phyloP scores from a whole-genome alignment of 2,329 filamentous ascomycete species.

The Sarocladium strictum region DNA sequence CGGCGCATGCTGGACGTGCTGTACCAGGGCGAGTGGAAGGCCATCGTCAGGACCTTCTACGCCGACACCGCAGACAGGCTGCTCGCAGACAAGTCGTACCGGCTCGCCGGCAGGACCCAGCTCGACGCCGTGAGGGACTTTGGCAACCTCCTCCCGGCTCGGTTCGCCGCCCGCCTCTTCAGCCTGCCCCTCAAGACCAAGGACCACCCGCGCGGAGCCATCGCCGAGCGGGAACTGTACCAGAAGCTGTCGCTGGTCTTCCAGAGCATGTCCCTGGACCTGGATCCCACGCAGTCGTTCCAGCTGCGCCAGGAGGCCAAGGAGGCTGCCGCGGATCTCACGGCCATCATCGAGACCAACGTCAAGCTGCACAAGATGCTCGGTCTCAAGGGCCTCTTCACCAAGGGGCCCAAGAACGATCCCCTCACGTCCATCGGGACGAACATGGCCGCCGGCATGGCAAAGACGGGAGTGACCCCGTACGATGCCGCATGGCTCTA shows the following conservation, averaged over 20 bases:
- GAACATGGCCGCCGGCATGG: constrained; percentile 57
- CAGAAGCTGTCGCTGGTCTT: constrained; percentile 61
- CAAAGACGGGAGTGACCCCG: constrained; percentile 55
- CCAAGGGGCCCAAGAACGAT: constrained; percentile 38
- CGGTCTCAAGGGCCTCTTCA: constrained; percentile 40
- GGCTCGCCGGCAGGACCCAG: constrained; percentile 48
- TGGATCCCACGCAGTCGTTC: constrained; percentile 62
- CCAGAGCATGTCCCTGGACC: constrained; percentile 58
- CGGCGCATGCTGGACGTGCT: constrained; percentile 51
- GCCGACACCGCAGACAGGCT: constrained; percentile 54
- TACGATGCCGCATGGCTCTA: constrained; percentile 67
- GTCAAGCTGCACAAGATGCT: constrained; percentile 50
- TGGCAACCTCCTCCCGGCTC: constrained; percentile 59
- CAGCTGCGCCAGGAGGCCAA: constrained; percentile 53
- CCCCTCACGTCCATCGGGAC: constrained; percentile 58
- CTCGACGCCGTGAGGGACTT: constrained; percentile 68
- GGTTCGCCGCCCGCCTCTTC: constrained; percentile 58
- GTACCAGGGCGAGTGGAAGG: constrained; percentile 52
- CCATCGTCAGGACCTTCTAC: constrained; percentile 62
- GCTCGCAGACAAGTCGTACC: constrained; percentile 59
- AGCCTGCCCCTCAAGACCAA: constrained; percentile 61
- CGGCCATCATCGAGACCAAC: constrained; percentile 55
- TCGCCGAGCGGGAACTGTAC: constrained; percentile 50
- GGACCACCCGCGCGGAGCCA: constrained; percentile 53
- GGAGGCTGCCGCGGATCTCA: constrained; percentile 53